These are phyloP conservation scores for Naumovozyma dairenensis DNA, from an alignment of 805 yeast species.

Conservation along the genomic window DNA sequence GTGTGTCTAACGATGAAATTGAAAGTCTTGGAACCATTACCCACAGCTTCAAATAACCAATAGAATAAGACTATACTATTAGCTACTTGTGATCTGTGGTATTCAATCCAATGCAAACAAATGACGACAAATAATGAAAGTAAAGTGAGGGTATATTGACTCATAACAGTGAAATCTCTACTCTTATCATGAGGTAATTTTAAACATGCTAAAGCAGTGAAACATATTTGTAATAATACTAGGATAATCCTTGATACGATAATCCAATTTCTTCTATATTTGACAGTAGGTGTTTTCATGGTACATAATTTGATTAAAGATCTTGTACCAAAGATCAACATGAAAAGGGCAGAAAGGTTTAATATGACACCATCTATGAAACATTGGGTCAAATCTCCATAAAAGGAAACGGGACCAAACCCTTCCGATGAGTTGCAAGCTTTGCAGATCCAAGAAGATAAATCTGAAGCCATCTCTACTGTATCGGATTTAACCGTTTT, in stretches of 20 bases:
- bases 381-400: slow-evolving; percentile 52
- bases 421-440: slow-evolving; percentile 29
- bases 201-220: slow-evolving; percentile 20
- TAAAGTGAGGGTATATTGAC: slow-evolving; percentile 23
- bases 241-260: slow-evolving; percentile 28
- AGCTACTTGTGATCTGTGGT: slow-evolving; percentile 53
- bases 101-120: slow-evolving; percentile 60
- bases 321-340: slow-evolving; percentile 36
- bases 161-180: slow-evolving; percentile 13
- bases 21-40: slow-evolving; percentile 37
- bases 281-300: slow-evolving; percentile 19
- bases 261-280: slow-evolving; percentile 33
- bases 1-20: slow-evolving; percentile 31
- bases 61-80: slow-evolving; percentile 59
- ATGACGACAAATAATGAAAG: slow-evolving; percentile 41
- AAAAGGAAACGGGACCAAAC: slow-evolving; percentile 35
- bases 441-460: slow-evolving; percentile 8
- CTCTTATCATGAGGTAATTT: slow-evolving; percentile 12
- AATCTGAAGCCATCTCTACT: background rate
- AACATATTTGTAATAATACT: slow-evolving; percentile 25
- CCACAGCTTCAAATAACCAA: slow-evolving; percentile 55
- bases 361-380: slow-evolving; percentile 45
- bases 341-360: slow-evolving; percentile 32
- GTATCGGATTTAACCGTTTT: background rate
- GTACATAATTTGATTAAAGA: slow-evolving; percentile 26